Conservation (phyloP, 2,329 filamentous ascomycete species). For the Coniochaeta hoffmannii region DNA sequence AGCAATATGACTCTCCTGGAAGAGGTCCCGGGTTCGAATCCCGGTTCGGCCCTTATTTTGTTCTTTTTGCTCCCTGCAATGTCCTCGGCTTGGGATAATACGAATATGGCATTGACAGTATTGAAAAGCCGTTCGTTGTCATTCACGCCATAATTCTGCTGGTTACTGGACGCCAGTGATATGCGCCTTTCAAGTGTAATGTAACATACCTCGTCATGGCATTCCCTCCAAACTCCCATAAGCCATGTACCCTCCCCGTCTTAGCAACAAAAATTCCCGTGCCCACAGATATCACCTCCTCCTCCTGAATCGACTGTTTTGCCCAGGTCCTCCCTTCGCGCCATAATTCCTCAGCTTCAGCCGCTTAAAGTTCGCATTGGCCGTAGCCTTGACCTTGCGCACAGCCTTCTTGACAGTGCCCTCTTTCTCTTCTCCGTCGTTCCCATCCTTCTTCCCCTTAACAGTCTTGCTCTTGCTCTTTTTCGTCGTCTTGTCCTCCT, state of each 20-base stretch:
- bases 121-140: too few species aligned
- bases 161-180: too few species aligned
- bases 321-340: constrained; percentile 52
- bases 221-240: too few species aligned
- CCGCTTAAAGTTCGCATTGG: constrained; percentile 59
- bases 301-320: constrained; percentile 51
- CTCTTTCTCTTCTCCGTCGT: constrained; percentile 20
- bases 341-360: constrained; percentile 57
- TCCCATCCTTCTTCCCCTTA: constrained; percentile 19
- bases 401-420: constrained; percentile 42
- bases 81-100: too few species aligned
- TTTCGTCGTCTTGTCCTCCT: constrained; percentile 23
- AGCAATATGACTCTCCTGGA: not conserved
- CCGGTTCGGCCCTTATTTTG: not conserved
- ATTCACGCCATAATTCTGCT: too few species aligned
- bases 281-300: constrained; percentile 32
- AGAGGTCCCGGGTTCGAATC: not conserved
- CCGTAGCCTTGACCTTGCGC: constrained; percentile 56
- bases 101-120: too few species aligned
- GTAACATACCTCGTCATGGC: too few species aligned
- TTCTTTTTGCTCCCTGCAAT: too few species aligned
- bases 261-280: too few species aligned
- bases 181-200: too few species aligned
- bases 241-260: too few species aligned
- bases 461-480: constrained; percentile 14